These are phyloP conservation scores for Suillus tomentosus DNA, from an alignment of 768 basidiomycete genomes.

Conservation along the genomic window DNA sequence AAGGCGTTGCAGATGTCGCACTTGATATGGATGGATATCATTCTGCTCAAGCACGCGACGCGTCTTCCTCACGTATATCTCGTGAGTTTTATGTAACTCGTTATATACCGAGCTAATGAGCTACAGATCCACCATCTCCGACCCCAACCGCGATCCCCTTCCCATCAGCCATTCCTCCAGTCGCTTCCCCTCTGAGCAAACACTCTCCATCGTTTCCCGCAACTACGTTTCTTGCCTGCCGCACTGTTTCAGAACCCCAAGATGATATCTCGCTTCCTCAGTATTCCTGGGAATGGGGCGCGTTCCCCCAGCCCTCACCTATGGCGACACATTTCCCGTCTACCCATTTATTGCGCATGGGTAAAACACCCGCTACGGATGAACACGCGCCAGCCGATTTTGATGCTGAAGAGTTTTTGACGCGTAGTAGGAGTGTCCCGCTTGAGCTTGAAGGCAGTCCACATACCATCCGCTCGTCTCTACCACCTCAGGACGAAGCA, in stretches of 20 bases:
- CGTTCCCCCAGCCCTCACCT: conserved; percentile 81
- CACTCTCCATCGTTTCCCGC: conserved; percentile 25
- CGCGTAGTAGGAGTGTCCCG: conserved; percentile 60
- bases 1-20: conserved; percentile 57
- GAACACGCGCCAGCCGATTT: conserved; percentile 11
- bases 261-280: conserved; percentile 50
- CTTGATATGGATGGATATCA: conserved; percentile 87
- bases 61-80: conserved; percentile 44
- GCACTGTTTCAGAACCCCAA: conserved; percentile 64
- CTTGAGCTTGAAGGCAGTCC: conserved; percentile 52
- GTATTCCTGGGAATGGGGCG: conserved; percentile 96
- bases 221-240: conserved; percentile 42
- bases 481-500: conserved; percentile 23
- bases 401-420: conserved; percentile 31
- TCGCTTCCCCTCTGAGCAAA: conserved; percentile 21
- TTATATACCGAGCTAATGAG: background rate
- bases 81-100: conserved; percentile 23
- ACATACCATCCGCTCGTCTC: conserved; percentile 22
- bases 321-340: conserved; percentile 50
- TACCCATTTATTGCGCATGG: conserved; percentile 12
- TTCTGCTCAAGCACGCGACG: conserved; percentile 38
- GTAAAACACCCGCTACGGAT: conserved; percentile 17
- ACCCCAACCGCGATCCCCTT: background rate
- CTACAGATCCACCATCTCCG: conserved; percentile 8
- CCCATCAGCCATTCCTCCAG: conserved; percentile 13